Base-by-base conservation (phyloP, 345 rosid genomes). In the Gossypium turneri region DNA sequence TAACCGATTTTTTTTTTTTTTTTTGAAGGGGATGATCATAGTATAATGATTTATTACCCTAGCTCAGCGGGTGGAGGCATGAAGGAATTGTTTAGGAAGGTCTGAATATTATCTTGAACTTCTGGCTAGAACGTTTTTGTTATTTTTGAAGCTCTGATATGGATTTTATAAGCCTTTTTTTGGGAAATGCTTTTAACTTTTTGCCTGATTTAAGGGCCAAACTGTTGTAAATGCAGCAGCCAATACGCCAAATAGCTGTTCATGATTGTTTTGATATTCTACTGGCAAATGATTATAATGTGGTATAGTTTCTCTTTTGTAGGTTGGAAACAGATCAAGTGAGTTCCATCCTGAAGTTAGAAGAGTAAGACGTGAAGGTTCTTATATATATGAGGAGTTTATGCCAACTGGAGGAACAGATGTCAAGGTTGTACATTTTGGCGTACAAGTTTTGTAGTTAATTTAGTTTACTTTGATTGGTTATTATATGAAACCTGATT, bases 381-480 rank as follows among this genome's bases (percentile, higher is more conserved):
- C 99, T 73, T 96, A 92, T 80, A 93, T 96, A 83, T 96, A 93
- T 34, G 99, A 96, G 87, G 99, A 93, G 86, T 93, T 96, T 84
- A 84, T 96, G 99, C 99, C 99, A 71, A 96, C 98, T 7, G 99
- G 98, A 72, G 98, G 99, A 84, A 96, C 99, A 55, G 99, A 96
- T 88, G 99, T 96, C 79, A 96, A 96, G 97, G 99, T 95, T 80
- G 51, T 56, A 51, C 43, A 38, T n/a, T 73, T 73, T 60, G 73
- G 57, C 0, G 29, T 62, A 25, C 45, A 51, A 29, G 60, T 67
- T 72, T 16, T 51, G 3, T 11, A 19, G 17, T 56, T 61, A 17
- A 24, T 75, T 67, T 45, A 17, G 78, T 44, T 27, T 63, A 19
- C 38, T 57, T 55, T 12, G 24, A 56, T 57, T 45, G 19, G 15